Percentiles rank a stretch among this genome's conserved stretches.
These are phyloP conservation scores for Tetrapyrgos nigripes DNA, from an alignment of 1,284 basidiomycete species.

Conservation along the genomic window DNA sequence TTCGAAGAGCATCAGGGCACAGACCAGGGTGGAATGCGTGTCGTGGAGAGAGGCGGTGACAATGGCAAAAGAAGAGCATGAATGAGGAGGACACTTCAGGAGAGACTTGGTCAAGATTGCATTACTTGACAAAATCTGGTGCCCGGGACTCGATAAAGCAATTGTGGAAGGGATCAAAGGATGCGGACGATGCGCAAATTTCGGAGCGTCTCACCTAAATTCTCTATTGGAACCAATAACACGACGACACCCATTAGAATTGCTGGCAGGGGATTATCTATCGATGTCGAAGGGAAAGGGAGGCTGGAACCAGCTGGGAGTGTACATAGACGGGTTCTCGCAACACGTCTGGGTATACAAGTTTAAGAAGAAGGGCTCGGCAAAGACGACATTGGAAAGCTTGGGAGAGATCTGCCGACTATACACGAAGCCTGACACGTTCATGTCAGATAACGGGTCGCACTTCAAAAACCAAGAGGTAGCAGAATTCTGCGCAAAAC, in stretches of 20 bases:
- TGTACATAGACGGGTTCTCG: constrained; percentile 35
- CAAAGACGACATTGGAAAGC: no score
- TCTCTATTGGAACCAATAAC: constrained; percentile 43
- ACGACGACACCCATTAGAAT: constrained; percentile 39
- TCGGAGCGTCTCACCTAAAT: no score
- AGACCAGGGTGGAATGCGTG: constrained; percentile 24
- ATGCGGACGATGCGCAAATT: constrained; percentile 35
- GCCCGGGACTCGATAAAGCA: constrained; percentile 34
- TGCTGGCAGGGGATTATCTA: constrained; percentile 41
- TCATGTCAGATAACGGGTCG: constrained; percentile 45
- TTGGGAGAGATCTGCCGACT: constrained; percentile 28
- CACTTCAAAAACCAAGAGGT: constrained; percentile 46
- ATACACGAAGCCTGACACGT: constrained; percentile 31
- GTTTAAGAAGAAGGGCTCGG: no score
- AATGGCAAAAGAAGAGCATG: constrained; percentile 22
- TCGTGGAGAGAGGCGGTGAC: constrained; percentile 19
- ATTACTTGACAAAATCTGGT: constrained; percentile 34
- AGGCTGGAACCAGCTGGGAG: constrained; percentile 30
- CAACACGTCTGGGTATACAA: constrained; percentile 36
- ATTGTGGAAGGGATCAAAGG: constrained; percentile 34
- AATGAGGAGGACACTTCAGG: constrained; percentile 34
- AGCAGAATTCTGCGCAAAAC: constrained; percentile 32
- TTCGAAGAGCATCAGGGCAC: constrained; percentile 19
- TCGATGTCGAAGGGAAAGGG: constrained; percentile 39
- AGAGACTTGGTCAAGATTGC: no score